Conservation (phyloP, 768 basidiomycete species). For the Gautieria morchelliformis region DNA sequence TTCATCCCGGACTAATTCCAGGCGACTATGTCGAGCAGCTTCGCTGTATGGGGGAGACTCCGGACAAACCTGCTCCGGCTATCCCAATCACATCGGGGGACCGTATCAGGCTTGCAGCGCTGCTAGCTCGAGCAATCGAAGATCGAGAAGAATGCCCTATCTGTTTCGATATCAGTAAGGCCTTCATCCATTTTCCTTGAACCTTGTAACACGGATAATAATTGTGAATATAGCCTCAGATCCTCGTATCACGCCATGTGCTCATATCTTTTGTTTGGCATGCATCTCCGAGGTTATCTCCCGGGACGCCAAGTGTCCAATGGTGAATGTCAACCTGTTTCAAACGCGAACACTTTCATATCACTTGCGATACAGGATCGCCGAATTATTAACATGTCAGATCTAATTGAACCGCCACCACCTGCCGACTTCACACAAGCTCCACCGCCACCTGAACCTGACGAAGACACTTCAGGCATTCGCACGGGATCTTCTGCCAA, state of each 20-base stretch:
- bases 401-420: conserved; percentile 54
- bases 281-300: conserved; percentile 66
- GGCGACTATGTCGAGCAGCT: conserved; percentile 60
- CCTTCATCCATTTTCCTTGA: background rate
- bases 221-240: conserved; percentile 28
- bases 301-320: conserved; percentile 71
- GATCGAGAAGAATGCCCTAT: conserved; percentile 80
- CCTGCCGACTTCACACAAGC: conserved; percentile 62
- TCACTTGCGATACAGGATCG: conserved; percentile 48
- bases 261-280: conserved; percentile 60
- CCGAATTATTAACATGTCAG: conserved; percentile 40
- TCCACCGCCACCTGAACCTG: conserved; percentile 27
- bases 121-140: conserved; percentile 60
- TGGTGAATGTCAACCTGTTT: conserved; percentile 38
- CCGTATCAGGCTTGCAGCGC: conserved; percentile 42
- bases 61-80: conserved; percentile 11
- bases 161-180: conserved; percentile 44
- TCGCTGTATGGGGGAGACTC: conserved; percentile 24
- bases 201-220: background rate
- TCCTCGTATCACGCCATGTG: conserved; percentile 64
- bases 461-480: conserved; percentile 27
- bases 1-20: conserved; percentile 73
- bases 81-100: conserved; percentile 43
- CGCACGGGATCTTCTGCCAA: conserved; percentile 67
- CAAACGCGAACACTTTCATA: background rate